Evolutionary conservation across 2,329 filamentous ascomycete species (phyloP), one percentile per base, ranked within the genome.

Genomic region (Cryphonectria naterciae): DNA sequence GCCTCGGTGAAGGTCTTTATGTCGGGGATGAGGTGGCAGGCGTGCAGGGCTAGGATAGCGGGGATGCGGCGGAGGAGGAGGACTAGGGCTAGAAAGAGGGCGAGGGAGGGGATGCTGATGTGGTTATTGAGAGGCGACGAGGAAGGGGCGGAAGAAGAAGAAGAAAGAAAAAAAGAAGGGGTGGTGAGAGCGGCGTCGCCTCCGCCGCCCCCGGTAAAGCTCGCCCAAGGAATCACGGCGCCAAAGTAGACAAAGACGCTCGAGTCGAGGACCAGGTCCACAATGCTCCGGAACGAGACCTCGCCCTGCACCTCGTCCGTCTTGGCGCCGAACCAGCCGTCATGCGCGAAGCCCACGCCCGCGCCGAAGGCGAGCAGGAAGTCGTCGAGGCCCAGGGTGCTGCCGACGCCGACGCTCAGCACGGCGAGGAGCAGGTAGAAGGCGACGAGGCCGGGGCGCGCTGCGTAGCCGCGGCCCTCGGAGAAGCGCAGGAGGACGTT

Each of bases 401-500:
- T 76, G 65, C 75, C 76, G 56, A 73, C 73, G 2, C 77, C 77
- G 43, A 78, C 46, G 67, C 74, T 63, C 58, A 76, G 68, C 32
- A 75, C 76, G 6, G 77, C 78, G 8, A 79, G 72, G 15, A 79
- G 71, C 46, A 76, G 68, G 74, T 79, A 78, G 70, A 76, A 78
- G 63, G 76, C 65, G 22, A 76, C 71, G 19, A 74, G 62, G 70
- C 68, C 69, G 11, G 72, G 71, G 15, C 66, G 32, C 60, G 68
- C 61, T 0, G 65, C 68, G 56, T 65, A 74, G 4, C 67, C 71
- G 6, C 41, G 65, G 15, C 41, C 63, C 67, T 73, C 69, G 25
- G 73, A 68, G 64, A 49, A 64, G 35, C 70, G 68, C 39, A 73
- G 73, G 54, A 72, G 37, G 32, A 91, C 87, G 76, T 92, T 91